A percentile compares a stretch with the other conserved stretches of the same genome.
Evolutionary conservation across 2,329 filamentous ascomycete species (phyloP).

Genomic region (Akanthomyces lecanii): DNA sequence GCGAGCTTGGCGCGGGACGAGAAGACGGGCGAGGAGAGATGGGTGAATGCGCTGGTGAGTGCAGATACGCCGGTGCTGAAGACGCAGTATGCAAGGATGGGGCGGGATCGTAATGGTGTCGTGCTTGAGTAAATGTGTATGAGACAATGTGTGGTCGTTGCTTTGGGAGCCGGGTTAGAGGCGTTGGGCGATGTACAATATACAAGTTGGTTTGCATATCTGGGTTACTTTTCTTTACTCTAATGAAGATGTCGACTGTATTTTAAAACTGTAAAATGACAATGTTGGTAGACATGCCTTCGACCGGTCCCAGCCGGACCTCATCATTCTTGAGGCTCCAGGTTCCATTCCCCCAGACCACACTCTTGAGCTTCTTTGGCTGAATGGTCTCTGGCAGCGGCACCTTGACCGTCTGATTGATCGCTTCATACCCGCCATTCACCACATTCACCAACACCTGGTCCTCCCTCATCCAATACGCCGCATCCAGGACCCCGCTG

Average conservation of each 20-base stretch:
- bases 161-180: no score
- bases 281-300: constrained; percentile 26
- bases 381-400: constrained; percentile 18
- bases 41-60: constrained; percentile 33
- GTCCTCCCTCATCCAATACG: constrained; percentile 22
- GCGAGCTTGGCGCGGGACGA: constrained; percentile 23
- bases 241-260: neutral
- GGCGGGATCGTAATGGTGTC: neutral
- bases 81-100: constrained; percentile 30
- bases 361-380: constrained; percentile 13
- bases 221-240: no score
- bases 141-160: neutral
- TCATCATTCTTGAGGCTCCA: constrained; percentile 18
- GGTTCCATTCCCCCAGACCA: constrained; percentile 22
- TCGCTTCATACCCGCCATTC: constrained; percentile 23
- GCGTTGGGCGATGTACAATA: neutral
- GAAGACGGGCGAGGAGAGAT: constrained; percentile 25
- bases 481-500: constrained; percentile 20
- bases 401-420: constrained; percentile 18
- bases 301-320: constrained; percentile 16
- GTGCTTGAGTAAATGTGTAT: neutral
- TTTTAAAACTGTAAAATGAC: constrained; percentile 17
- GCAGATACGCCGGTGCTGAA: constrained; percentile 29
- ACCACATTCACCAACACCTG: constrained; percentile 23
- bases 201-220: neutral